Evolutionary conservation across 768 basidiomycete species (phyloP), one percentile per base, ranked within the genome.

Genomic region (Scleroderma citrinum): DNA sequence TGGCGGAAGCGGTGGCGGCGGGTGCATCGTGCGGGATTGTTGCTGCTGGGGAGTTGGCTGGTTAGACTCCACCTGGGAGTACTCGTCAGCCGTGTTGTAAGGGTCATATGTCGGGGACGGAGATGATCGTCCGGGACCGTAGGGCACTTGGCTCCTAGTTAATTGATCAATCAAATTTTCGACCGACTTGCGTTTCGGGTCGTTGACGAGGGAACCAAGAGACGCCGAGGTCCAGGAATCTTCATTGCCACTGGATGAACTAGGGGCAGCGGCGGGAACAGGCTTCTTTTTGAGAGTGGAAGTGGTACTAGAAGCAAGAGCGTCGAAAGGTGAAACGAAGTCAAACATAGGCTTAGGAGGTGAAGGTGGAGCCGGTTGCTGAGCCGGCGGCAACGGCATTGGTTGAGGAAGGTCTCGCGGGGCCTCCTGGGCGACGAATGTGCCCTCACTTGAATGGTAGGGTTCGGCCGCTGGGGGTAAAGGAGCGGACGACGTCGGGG

Each of bases 271-370:
- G 40, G 71, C 53, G 11, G 82, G 85, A 3, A 78, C 77, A 17
- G 85, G 81, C 62, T 87, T 88, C 63, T 88, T 87, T 72, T 85
- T 86, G 47, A 76, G 64, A 16, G 39, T 21, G 23, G 74, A 48
- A 36, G 63, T 61, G 1, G 61, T 30, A n/a, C 75, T 68, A 7
- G 80, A 55, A n/a, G 68, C 75, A 40, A 92, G 75, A 21, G 86
- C 88, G 56, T 92, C 89, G 57, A 92, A 91, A 2, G 90, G 83
- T 43, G 87, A 89, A 44, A 85, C 76, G 52, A 87, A 92, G 34
- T 91, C 87, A 57, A 92, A 92, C 77, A 90, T 81, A 43, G 87
- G 85, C 65, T 85, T 83, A 58, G 82, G 84, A 20, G 83, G 77
- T 36, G 85, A 83, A 26, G 87, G 78, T 0, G 84, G 80, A 3